Evolutionary conservation across 2,329 filamentous ascomycete species (phyloP).

Genomic region (Aureobasidium lini): DNA sequence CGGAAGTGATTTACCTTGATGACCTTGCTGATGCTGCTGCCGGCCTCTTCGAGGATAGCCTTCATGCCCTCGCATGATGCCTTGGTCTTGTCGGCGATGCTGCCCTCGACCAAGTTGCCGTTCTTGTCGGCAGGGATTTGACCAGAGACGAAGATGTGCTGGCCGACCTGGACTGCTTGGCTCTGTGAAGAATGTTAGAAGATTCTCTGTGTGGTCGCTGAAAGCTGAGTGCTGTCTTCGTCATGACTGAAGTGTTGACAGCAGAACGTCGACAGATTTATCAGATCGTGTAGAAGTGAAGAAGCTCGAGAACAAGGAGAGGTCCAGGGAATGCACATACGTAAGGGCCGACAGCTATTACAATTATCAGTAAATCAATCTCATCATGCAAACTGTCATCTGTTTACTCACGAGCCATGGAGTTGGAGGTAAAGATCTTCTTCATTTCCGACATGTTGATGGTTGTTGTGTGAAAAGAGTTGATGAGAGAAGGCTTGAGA

Average conservation of each 20-base stretch:
- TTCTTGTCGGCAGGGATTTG: slow-evolving; percentile 65
- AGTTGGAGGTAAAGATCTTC: slow-evolving; percentile 35
- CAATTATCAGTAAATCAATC: slow-evolving; percentile 15
- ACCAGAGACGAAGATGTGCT: slow-evolving; percentile 63
- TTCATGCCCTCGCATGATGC: slow-evolving; percentile 72
- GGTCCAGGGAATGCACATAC: slow-evolving; percentile 23
- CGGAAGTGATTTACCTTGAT: slow-evolving; percentile 60
- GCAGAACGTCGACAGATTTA: background rate
- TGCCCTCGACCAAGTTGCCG: slow-evolving; percentile 55
- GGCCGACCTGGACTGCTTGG: slow-evolving; percentile 59
- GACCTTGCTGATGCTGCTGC: slow-evolving; percentile 68
- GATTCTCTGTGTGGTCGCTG: background rate
- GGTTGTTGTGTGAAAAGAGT: slow-evolving; percentile 7
- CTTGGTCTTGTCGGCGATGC: slow-evolving; percentile 61
- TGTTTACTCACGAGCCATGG: slow-evolving; percentile 32
- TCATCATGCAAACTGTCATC: background rate
- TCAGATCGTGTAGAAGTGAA: background rate
- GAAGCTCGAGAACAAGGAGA: background rate
- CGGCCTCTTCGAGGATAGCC: slow-evolving; percentile 75
- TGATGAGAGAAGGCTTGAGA: background rate
- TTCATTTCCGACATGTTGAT: slow-evolving; percentile 35
- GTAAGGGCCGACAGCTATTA: slow-evolving; percentile 35
- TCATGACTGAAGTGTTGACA: background rate
- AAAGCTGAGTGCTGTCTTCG: background rate
- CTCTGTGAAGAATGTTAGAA: slow-evolving; percentile 24